Evolutionary conservation across 2,329 filamentous ascomycete species (phyloP), one percentile per base, ranked within the genome.

Genomic region (Colletotrichum ledebouriae): DNA sequence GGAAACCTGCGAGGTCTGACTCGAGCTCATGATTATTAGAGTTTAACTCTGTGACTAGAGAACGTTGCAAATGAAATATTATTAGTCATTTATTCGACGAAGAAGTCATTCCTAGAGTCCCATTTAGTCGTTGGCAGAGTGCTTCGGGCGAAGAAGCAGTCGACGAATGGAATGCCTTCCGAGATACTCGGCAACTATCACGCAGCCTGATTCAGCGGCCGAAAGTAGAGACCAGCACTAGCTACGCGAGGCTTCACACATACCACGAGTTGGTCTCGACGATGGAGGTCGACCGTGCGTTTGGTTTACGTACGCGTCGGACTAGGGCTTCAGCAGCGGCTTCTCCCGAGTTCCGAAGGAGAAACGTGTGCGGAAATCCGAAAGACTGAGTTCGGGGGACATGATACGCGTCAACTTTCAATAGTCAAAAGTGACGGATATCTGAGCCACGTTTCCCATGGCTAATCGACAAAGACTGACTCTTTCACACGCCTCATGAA

Each of bases 1-100:
- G 71, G 33, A 47, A 46, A 17, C 22, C 44, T 15, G 20, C 29
- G 34, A 72, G 29, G 41, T 72, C 17, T 57, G 67, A 66, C 56
- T 57, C 62, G 44, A 39, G 41, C 22, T n/a, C 39, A 10, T 55
- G 5, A 22, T 41, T 4, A 33, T 52, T 46, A 61, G 25, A 15
- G 33, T 39, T 17, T 20, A 20, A 46, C 33, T 46, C 12, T 22
- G 17, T 47, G 41, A 9, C 34, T 3, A 12, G 34, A 39, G 47
- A 37, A 49, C 12, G 49, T 22, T 39, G 6, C n/a, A 13, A 37
- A n/a, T 17, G 33, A 50, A 11, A 49, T 33, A 50, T 4, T 6
- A 17, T 5, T 59, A 49, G 57, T 59, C 42, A 50, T 50, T 15
- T 46, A 15, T 9, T 44, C n/a, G 10, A 10, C 33, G 49, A 34